Evolutionary conservation across 768 basidiomycete genomes (phyloP).

Genomic region (Mycena belliarum): DNA sequence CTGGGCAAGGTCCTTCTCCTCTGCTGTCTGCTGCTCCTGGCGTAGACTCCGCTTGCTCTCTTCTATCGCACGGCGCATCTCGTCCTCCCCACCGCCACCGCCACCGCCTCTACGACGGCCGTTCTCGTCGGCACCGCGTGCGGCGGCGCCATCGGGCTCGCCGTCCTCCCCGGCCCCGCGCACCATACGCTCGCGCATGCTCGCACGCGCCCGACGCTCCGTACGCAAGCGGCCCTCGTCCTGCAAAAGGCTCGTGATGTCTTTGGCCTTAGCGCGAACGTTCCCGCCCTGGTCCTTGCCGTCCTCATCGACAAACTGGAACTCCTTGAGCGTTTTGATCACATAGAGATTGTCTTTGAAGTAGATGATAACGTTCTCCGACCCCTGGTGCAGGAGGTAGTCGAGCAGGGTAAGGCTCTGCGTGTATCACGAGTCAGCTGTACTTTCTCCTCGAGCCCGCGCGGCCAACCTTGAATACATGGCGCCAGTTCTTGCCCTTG

Average conservation of each 20-base stretch:
- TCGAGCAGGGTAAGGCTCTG: constrained; percentile 92
- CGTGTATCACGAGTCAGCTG: no score
- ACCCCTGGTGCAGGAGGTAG: constrained; percentile 93
- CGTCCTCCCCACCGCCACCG: constrained; percentile 64
- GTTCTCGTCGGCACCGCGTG: constrained; percentile 48
- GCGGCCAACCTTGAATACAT: constrained; percentile 99
- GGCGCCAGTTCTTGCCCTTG: constrained; percentile 99
- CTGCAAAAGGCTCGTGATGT: constrained; percentile 90
- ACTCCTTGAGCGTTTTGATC: constrained; percentile 98
- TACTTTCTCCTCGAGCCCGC: constrained; percentile 13
- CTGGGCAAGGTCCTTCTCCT: constrained; percentile 81
- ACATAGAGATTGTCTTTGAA: constrained; percentile 97
- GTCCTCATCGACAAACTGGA: constrained; percentile 94
- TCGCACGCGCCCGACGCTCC: constrained; percentile 80
- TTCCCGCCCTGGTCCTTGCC: constrained; percentile 99
- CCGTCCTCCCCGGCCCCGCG: constrained; percentile 38
- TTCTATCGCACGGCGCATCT: constrained; percentile 83
- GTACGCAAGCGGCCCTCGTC: constrained; percentile 85
- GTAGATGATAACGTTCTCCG: constrained; percentile 98
- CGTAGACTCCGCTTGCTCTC: constrained; percentile 78
- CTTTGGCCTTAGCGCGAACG: constrained; percentile 95
- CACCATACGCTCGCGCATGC: constrained; percentile 95
- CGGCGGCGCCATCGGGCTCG: constrained; percentile 39
- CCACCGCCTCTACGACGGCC: constrained; percentile 29
- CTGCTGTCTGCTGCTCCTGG: constrained; percentile 69